Conservation (phyloP, 2,329 filamentous ascomycete genomes). For the Nothophoma quercina region DNA sequence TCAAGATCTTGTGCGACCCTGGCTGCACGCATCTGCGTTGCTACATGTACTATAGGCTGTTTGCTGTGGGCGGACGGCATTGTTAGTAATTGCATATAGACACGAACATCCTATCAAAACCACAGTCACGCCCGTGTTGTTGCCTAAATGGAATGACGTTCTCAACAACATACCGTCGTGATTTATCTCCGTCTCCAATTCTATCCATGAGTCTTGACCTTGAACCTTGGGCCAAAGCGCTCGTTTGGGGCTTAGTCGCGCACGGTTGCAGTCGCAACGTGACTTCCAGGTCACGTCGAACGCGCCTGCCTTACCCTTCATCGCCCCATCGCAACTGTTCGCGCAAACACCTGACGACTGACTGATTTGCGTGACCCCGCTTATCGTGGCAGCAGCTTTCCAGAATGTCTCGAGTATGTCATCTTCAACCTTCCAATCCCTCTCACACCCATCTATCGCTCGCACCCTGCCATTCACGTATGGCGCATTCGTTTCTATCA, state of each 20-base stretch:
- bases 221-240: background rate
- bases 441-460: background rate
- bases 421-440: background rate
- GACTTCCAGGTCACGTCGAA: slow-evolving; percentile 29
- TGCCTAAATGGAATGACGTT: too few species aligned
- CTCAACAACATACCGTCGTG: too few species aligned
- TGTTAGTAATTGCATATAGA: slow-evolving; percentile 1
- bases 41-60: slow-evolving; percentile 4
- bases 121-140: background rate
- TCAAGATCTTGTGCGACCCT: background rate
- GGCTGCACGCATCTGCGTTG: background rate
- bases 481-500: background rate
- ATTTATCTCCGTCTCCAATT: background rate
- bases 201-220: background rate
- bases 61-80: background rate
- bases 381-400: slow-evolving; percentile 24
- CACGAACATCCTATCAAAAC: background rate
- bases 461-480: background rate
- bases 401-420: slow-evolving; percentile 48
- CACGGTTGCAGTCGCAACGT: slow-evolving; percentile 30
- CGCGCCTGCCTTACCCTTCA: slow-evolving; percentile 41
- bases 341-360: slow-evolving; percentile 22
- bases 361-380: slow-evolving; percentile 23
- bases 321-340: slow-evolving; percentile 33
- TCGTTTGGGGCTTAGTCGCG: slow-evolving; percentile 17